Evolutionary conservation across 306 rosid genomes (phyloP).

Genomic region (Vachellia pachyceras): DNA sequence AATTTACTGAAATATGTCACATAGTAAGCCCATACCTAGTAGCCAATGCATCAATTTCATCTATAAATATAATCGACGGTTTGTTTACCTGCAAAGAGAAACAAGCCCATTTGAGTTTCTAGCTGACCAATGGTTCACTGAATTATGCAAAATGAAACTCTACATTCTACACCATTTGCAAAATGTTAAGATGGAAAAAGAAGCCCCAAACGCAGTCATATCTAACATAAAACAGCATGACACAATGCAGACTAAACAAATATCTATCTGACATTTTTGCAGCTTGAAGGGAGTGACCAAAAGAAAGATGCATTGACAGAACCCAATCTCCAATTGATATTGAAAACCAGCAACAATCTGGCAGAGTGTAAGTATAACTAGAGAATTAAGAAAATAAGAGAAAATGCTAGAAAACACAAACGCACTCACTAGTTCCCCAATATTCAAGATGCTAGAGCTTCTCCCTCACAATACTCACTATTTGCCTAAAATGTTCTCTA

Average conservation of each 20-base stretch:
- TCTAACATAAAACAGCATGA: constrained; percentile 10
- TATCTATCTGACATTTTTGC: constrained; percentile 27
- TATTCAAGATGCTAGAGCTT: neutral
- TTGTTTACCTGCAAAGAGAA: constrained; percentile 85
- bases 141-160: constrained; percentile 34
- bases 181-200: constrained; percentile 3
- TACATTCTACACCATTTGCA: constrained; percentile 31
- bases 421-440: neutral
- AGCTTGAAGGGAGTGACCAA: constrained; percentile 21
- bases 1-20: constrained; percentile 19
- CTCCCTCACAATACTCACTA: neutral
- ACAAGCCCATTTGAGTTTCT: constrained; percentile 24
- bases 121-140: constrained; percentile 22
- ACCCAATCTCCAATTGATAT: neutral
- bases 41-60: constrained; percentile 98
- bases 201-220: constrained; percentile 6
- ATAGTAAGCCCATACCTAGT: constrained; percentile 62
- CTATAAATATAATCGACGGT: constrained; percentile 96
- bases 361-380: neutral
- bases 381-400: neutral
- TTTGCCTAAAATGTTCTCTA: neutral
- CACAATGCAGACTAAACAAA: constrained; percentile 22
- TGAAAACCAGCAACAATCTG: neutral
- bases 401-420: neutral
- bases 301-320: constrained; percentile 16